Conservation (phyloP, 768 basidiomycete genomes). For the Kwoniella sp. region DNA sequence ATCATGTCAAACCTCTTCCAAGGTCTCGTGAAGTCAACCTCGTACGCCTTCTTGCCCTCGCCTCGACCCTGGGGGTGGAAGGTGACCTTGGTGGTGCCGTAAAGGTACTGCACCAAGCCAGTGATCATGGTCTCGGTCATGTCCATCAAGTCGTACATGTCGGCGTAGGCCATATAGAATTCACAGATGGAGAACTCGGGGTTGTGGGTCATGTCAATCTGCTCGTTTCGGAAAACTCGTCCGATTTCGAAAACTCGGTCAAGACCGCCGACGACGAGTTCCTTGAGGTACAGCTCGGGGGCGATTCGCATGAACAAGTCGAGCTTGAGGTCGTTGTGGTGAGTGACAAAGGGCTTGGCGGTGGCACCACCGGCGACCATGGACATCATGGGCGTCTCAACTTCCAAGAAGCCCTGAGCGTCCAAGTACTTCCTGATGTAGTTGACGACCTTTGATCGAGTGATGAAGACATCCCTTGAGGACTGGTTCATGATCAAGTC, state of each 20-base stretch:
- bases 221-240: slow-evolving; percentile 96
- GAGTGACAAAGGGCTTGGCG: slow-evolving; percentile 97
- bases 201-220: slow-evolving; percentile 98
- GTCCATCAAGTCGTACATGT: slow-evolving; percentile 98
- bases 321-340: slow-evolving; percentile 96
- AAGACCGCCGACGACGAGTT: slow-evolving; percentile 93
- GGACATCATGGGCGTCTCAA: slow-evolving; percentile 98
- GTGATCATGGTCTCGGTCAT: slow-evolving; percentile 88
- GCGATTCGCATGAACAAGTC: slow-evolving; percentile 97
- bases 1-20: slow-evolving; percentile 99
- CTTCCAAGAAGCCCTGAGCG: slow-evolving; percentile 90
- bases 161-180: slow-evolving; percentile 99
- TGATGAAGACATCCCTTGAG: slow-evolving; percentile 86
- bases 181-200: slow-evolving; percentile 99
- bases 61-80: slow-evolving; percentile 96
- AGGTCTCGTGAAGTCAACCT: slow-evolving; percentile 84
- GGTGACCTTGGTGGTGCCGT: slow-evolving; percentile 68
- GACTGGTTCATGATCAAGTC: slow-evolving; percentile 93
- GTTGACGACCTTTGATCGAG: slow-evolving; percentile 85
- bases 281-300: slow-evolving; percentile 96
- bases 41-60: slow-evolving; percentile 62
- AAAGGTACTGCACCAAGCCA: slow-evolving; percentile 83
- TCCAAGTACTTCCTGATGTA: slow-evolving; percentile 91
- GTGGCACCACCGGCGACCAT: slow-evolving; percentile 96
- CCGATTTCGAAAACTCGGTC: slow-evolving; percentile 99